phyloP scores from a whole-genome alignment of 306 rosid species.

The Quercus wislizeni region DNA sequence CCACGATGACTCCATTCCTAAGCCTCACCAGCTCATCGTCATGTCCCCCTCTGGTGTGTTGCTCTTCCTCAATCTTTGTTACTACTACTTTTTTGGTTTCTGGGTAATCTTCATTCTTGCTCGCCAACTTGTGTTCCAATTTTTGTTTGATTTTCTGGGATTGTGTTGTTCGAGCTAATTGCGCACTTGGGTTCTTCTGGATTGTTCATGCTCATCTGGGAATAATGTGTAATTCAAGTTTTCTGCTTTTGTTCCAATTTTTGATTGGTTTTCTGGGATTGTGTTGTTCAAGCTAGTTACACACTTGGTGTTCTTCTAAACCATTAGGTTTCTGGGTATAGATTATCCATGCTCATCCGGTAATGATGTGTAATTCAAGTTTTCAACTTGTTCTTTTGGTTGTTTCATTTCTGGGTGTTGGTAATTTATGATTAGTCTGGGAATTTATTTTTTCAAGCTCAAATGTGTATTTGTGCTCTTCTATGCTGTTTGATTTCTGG shows the following conservation, averaged over 20 bases:
- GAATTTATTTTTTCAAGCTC: not conserved
- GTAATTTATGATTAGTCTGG: not conserved
- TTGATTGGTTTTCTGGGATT: not conserved
- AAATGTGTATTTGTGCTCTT: not conserved
- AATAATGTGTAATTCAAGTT: too few species aligned
- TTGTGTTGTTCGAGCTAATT: too few species aligned
- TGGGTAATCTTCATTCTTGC: not conserved
- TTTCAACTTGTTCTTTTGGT: not conserved
- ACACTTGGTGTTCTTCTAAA: not conserved
- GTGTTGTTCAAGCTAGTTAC: too few species aligned
- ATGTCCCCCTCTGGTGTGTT: constrained; percentile 93
- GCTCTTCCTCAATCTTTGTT: not conserved
- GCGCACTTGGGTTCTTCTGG: not conserved
- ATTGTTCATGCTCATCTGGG: not conserved
- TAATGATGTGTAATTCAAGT: too few species aligned
- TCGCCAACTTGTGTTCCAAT: not conserved
- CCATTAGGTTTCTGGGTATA: too few species aligned
- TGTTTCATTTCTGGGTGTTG: constrained; percentile 6
- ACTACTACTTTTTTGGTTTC: not conserved
- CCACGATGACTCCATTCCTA: constrained; percentile 76
- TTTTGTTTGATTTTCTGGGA: not conserved
- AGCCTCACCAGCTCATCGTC: constrained; percentile 62
- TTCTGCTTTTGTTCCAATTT: not conserved
- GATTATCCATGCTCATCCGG: not conserved
- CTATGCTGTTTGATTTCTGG: constrained; percentile 21